phyloP scores from a whole-genome alignment of 257 asterid species.

The Leptodermis oblonga region DNA sequence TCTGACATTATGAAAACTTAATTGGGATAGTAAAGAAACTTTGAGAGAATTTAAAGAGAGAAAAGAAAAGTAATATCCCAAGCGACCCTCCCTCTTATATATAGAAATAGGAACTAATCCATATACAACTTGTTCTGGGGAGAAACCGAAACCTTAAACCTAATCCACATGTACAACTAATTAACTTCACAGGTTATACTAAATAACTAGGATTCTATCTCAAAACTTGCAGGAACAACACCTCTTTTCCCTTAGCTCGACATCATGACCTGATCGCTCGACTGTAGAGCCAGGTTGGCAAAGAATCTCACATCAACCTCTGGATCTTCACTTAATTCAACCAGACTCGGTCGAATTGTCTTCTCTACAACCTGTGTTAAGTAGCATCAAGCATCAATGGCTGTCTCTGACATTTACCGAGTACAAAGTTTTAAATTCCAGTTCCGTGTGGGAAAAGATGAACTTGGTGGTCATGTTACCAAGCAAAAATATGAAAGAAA shows the following conservation, averaged over 20 bases:
- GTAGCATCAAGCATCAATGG: background rate
- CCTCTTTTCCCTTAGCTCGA: slow-evolving; percentile 40
- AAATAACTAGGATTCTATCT: too few relatives aligned
- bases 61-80: too few relatives aligned
- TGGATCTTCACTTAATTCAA: slow-evolving; percentile 84
- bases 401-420: background rate
- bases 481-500: background rate
- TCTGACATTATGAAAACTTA: too few relatives aligned
- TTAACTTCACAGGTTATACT: too few relatives aligned
- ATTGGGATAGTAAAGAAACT: too few relatives aligned
- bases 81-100: too few relatives aligned
- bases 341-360: slow-evolving; percentile 70
- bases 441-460: too few relatives aligned
- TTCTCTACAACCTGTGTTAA: slow-evolving; percentile 69
- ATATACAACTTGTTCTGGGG: too few relatives aligned
- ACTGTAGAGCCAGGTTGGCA: slow-evolving; percentile 81
- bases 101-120: too few relatives aligned
- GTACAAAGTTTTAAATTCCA: background rate
- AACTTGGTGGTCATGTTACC: background rate
- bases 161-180: too few relatives aligned
- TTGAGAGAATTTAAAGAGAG: too few relatives aligned
- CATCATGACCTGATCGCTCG: slow-evolving; percentile 63
- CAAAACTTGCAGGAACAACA: background rate
- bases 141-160: too few relatives aligned
- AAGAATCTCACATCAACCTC: slow-evolving; percentile 88